These are phyloP conservation scores for Neurospora sp. DNA, from an alignment of 495 filamentous ascomycete genomes.

Conservation along the genomic window DNA sequence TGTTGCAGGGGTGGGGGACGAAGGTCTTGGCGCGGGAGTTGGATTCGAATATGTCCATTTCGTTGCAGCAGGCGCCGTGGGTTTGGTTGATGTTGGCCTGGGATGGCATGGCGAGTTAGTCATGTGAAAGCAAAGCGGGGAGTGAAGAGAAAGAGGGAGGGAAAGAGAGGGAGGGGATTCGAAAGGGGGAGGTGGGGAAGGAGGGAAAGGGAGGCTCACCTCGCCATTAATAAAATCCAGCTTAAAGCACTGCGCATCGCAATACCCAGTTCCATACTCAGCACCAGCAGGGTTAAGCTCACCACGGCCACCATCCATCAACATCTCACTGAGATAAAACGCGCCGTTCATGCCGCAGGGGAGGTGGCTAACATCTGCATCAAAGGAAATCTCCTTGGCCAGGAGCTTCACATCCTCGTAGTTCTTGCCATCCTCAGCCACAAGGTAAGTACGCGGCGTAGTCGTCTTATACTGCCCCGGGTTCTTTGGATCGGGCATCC, in stretches of 20 bases:
- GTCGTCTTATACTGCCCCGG: slow-evolving; percentile 30
- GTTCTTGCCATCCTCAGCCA: slow-evolving; percentile 35
- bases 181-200: too few species aligned
- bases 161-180: too few species aligned
- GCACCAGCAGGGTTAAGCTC: slow-evolving; percentile 56
- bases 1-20: slow-evolving; percentile 55
- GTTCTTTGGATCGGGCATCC: slow-evolving; percentile 31
- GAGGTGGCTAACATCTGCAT: slow-evolving; percentile 53
- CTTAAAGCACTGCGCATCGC: slow-evolving; percentile 59
- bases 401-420: slow-evolving; percentile 52
- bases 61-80: slow-evolving; percentile 55
- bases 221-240: slow-evolving; percentile 61
- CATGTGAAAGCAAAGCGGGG: too few species aligned
- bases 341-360: slow-evolving; percentile 66
- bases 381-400: slow-evolving; percentile 57
- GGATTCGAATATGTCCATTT: slow-evolving; percentile 67
- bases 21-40: slow-evolving; percentile 49
- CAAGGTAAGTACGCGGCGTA: slow-evolving; percentile 52
- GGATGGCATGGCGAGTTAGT: neutral
- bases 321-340: slow-evolving; percentile 59
- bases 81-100: slow-evolving; percentile 39
- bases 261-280: slow-evolving; percentile 66
- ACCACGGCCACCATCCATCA: slow-evolving; percentile 48
- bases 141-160: too few species aligned
- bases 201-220: slow-evolving; percentile 12